Conservation (phyloP, 192 early-diverging fungal genomes). For the Podila horticola region DNA sequence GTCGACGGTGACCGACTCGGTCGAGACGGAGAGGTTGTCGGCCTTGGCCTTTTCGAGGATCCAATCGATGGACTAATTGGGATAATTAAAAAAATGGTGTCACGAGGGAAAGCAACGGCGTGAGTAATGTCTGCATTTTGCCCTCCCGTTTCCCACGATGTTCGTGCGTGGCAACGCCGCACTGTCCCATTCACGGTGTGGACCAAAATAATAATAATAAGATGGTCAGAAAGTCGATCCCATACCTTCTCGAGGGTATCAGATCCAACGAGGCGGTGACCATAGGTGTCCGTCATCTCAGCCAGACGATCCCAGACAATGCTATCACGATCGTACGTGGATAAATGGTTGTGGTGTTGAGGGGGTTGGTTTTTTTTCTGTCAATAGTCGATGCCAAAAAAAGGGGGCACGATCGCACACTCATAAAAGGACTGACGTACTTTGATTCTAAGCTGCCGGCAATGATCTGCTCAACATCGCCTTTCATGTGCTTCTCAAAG, state of each 20-base stretch:
- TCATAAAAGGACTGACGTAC: neutral
- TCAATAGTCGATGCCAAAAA: too few relatives aligned
- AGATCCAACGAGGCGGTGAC: slow-evolving; percentile 63
- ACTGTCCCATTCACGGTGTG: too few relatives aligned
- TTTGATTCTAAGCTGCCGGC: slow-evolving; percentile 21
- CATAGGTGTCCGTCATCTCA: slow-evolving; percentile 70
- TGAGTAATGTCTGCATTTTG: too few relatives aligned
- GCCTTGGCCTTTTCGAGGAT: slow-evolving; percentile 57
- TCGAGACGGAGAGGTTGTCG: slow-evolving; percentile 58
- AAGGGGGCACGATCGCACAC: too few relatives aligned
- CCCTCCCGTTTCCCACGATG: too few relatives aligned
- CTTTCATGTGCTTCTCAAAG: slow-evolving; percentile 30
- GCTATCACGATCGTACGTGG: neutral
- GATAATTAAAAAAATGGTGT: neutral
- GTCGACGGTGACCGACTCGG: slow-evolving; percentile 64
- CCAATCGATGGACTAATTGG: slow-evolving; percentile 57
- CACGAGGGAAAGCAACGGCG: neutral
- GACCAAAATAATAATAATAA: too few relatives aligned
- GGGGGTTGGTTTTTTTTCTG: too few relatives aligned
- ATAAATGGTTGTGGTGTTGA: neutral
- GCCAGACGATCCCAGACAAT: slow-evolving; percentile 64
- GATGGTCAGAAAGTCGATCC: neutral
- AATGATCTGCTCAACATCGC: slow-evolving; percentile 23
- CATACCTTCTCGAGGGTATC: slow-evolving; percentile 55
- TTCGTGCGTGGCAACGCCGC: too few relatives aligned